A percentile compares a stretch with the other conserved stretches of the same genome.
Conservation (phyloP, 2,329 filamentous ascomycete species). For the Helotiales sp. region DNA sequence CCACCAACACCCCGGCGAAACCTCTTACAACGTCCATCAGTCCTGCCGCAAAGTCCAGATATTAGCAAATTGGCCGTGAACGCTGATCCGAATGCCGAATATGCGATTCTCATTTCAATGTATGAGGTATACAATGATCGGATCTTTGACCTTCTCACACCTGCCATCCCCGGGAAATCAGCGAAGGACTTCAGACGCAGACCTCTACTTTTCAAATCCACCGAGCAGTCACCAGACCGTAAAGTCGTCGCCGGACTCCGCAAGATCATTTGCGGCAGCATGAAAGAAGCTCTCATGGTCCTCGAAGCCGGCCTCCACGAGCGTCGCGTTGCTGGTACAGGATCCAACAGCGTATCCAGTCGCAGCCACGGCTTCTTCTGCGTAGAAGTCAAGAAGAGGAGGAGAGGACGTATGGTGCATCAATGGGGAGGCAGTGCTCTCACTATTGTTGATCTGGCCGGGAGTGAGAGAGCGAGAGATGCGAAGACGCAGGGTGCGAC, state of each 20-base stretch:
- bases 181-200: slow-evolving; percentile 77
- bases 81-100: slow-evolving; percentile 73
- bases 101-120: slow-evolving; percentile 92
- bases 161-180: slow-evolving; percentile 60
- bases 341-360: slow-evolving; percentile 90
- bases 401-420: slow-evolving; percentile 54
- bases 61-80: slow-evolving; percentile 72
- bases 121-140: slow-evolving; percentile 99
- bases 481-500: slow-evolving; percentile 94
- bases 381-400: slow-evolving; percentile 88
- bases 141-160: slow-evolving; percentile 89
- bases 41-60: slow-evolving; percentile 74
- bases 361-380: slow-evolving; percentile 96
- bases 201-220: slow-evolving; percentile 88
- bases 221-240: slow-evolving; percentile 84
- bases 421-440: slow-evolving; percentile 79
- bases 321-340: slow-evolving; percentile 85
- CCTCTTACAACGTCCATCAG: slow-evolving; percentile 70
- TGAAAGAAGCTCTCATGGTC: slow-evolving; percentile 86
- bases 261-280: slow-evolving; percentile 83
- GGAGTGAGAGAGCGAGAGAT: slow-evolving; percentile 89
- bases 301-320: slow-evolving; percentile 89
- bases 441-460: slow-evolving; percentile 90
- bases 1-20: slow-evolving; percentile 63
- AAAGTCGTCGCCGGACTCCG: slow-evolving; percentile 92